Evolutionary conservation across 371 early-diverging fungal species (phyloP).

Genomic region (Zychaea mexicana): DNA sequence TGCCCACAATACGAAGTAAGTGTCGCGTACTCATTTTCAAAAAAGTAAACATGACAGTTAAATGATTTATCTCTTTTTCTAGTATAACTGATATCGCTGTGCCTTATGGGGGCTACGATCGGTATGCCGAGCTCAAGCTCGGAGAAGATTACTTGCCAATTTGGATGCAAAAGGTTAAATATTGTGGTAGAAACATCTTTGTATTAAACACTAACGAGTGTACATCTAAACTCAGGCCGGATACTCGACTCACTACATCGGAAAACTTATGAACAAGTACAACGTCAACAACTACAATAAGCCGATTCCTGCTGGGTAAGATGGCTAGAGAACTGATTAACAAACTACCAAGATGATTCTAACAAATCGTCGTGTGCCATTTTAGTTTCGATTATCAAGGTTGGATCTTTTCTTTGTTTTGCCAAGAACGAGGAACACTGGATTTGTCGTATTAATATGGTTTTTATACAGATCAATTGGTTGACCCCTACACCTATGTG

Average conservation of each 20-base stretch:
- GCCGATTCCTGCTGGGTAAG: slow-evolving; percentile 37
- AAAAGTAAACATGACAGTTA: no score
- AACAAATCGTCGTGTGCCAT: not conserved
- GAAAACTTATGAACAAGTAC: slow-evolving; percentile 67
- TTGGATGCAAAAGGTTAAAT: slow-evolving; percentile 22
- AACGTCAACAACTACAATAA: slow-evolving; percentile 37
- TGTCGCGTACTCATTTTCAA: not conserved
- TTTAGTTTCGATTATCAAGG: slow-evolving; percentile 25
- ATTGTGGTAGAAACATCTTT: not conserved
- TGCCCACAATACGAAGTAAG: slow-evolving; percentile 60
- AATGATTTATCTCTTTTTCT: not conserved
- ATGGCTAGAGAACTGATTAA: no score
- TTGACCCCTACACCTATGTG: slow-evolving; percentile 63
- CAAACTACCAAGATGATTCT: not conserved
- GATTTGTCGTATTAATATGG: not conserved
- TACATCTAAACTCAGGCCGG: slow-evolving; percentile 37
- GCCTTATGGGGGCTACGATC: slow-evolving; percentile 59
- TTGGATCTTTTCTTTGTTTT: no score
- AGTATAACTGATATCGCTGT: slow-evolving; percentile 51
- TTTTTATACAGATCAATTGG: slow-evolving; percentile 50
- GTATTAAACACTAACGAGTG: not conserved
- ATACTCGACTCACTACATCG: slow-evolving; percentile 65
- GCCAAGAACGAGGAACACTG: no score
- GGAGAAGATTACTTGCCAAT: slow-evolving; percentile 53
- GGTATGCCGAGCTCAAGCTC: slow-evolving; percentile 44